Base-by-base conservation (phyloP, 306 rosid genomes). In the Vigna nakashimae region DNA sequence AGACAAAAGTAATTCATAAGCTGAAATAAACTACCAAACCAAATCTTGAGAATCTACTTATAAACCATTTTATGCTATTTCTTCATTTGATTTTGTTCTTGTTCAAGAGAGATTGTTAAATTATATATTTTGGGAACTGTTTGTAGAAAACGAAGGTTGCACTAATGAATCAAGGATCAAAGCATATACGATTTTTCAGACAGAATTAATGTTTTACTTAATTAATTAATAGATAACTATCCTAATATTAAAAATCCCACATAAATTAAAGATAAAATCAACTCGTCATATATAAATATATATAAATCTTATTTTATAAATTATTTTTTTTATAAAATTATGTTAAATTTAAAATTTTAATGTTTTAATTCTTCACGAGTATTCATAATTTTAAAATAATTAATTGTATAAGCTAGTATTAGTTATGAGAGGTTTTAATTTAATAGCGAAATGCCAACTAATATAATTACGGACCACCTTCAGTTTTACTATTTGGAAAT, bases 1-100 rank as follows among this genome's bases (percentile, higher is more conserved):
- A 56, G 79, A 71, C 85, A 82, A 71, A 46, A 55, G 15, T 62
- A 42, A 59, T 59, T 20, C 56, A 26, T 76, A 30, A 30, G 71
- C 65, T 71, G 63, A 64, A 71, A 10, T 63, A 71, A 69, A 76
- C 15, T 55, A 65, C 46, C 36, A 53, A 71, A 82, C 34, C 57
- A 53, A 52, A 76, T 76, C 79, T 77, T 59, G 13, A 43, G 53
- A 40, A 69, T 81, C 60, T 30, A 14, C 59, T 63, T 30, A 30
- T 68, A 22, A 40, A 63, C 58, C 74, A 70, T 52, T 64, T 10
- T 58, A 42, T 52, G 20, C 63, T 43, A 64, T 45, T 82, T 71
- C 70, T 76, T 65, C 26, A 12, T 53, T 48, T 70, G 56, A 53
- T 82, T 82, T 70, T 43, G 76, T 43, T 76, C 38, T 40, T 18